Base-by-base conservation (phyloP, 179 eudicot species). In the Silene coronaria region DNA sequence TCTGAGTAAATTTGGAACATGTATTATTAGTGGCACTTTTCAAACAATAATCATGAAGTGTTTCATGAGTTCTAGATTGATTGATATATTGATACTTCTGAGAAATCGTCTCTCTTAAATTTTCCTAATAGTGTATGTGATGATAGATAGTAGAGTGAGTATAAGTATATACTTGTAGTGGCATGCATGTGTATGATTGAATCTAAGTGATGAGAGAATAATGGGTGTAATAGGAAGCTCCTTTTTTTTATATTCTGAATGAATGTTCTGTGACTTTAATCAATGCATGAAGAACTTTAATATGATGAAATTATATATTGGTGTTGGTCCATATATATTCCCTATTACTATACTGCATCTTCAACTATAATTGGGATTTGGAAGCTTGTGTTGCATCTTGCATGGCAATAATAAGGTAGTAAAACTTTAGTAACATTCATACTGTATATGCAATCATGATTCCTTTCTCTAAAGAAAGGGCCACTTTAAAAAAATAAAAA, bases 391-490 rank as follows among this genome's bases (percentile, higher is more conserved):
- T n/a, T n/a, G n/a, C n/a, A n/a, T n/a, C n/a, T n/a, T 81, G 84
- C 84, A 81, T 81, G 84, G 80, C 81, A 74, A 77, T 70, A 51
- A 78, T 78, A 71, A 75, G 57, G 5, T 17, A n/a, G 5, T 17
- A n/a, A 51, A 78, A 45, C 67, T 78, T 55, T 81, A 16, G 0
- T 48, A 60, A 38, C 28, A 32, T 71, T 76, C 69, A 32, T 63
- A 76, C 67, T 75, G 77, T 74, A 70, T 77, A 81, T 75, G 76
- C 79, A 67, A 81, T 65, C 1, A 80, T 76, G 70, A 76, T 80
- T 67, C 77, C 75, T 74, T 80, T 79, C 71, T 80, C 71, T 72
- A 80, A 80, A 80, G 80, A 58, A 77, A 74, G 77, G 71, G 65
- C 71, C 82, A 80, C 74, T 73, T 46, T n/a, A n/a, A n/a, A n/a